Conservation (phyloP, 116 monocot genomes). For the Trichopus zeylanicus region DNA sequence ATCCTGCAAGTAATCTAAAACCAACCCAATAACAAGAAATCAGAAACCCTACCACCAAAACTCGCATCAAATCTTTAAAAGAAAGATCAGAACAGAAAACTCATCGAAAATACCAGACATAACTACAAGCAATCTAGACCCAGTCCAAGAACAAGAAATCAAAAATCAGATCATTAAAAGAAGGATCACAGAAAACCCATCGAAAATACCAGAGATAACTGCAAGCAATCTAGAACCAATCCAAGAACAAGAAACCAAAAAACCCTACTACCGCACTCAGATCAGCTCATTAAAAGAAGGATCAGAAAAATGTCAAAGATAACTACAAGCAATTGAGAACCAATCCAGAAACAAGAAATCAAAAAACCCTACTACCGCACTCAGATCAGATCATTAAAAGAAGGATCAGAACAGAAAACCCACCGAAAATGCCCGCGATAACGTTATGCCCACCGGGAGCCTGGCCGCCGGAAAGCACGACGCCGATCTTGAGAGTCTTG, state of each 20-base stretch:
- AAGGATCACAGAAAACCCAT: constrained; percentile 22
- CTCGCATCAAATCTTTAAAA: background rate
- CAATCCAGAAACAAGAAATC: too few species aligned
- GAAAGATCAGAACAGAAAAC: background rate
- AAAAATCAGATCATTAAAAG: background rate
- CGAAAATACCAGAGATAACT: constrained; percentile 93
- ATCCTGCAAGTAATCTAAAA: constrained; percentile 77
- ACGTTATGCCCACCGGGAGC: constrained; percentile 98
- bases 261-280: too few species aligned
- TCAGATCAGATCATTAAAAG: too few species aligned
- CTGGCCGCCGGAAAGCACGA: constrained; percentile 97
- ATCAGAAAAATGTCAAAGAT: too few species aligned
- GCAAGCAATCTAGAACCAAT: too few species aligned
- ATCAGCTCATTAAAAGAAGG: too few species aligned
- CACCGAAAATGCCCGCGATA: constrained; percentile 89
- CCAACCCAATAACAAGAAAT: background rate
- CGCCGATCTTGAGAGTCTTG: constrained; percentile 56
- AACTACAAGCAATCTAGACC: too few species aligned
- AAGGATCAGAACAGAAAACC: background rate
- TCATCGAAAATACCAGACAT: too few species aligned
- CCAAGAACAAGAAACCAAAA: too few species aligned
- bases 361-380: too few species aligned
- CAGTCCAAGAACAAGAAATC: too few species aligned
- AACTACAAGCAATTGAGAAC: too few species aligned
- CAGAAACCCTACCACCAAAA: background rate